Evolutionary conservation across 2,329 filamentous ascomycete genomes (phyloP), one percentile per base, ranked within the genome.

Genomic region (Lecanicillium sp.): DNA sequence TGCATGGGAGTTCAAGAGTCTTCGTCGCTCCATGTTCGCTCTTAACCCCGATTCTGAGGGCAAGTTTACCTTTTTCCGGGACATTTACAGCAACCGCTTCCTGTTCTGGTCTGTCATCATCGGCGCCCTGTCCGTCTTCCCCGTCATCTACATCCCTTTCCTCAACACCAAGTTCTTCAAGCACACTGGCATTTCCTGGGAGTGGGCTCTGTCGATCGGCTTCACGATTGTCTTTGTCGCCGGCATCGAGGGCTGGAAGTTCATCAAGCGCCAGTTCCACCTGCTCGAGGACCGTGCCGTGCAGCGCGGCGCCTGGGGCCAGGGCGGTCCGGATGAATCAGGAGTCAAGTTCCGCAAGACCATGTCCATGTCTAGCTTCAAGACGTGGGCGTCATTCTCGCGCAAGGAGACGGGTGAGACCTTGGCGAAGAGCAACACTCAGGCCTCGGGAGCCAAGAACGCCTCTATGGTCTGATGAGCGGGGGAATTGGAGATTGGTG

Each of bases 1-100:
- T 1, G 85, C 86, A 2, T 90, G 85, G 85, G 84, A 89, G 67
- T 85, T 87, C 68, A 83, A 87, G 66, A 78, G 83, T 58, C 77
- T 87, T 60, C 79, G 82, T 5, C 80, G 83, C 12, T 86, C 81
- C 37, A 75, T 89, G 67, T 87, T 89, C 72, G 74, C 75, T 36
- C 78, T 88, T 59, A 71, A 81, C 57, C 74, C 77, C 1, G 69
- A 74, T 21, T 69, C 72, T 61, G 60, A 65, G 33, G 74, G 71
- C 53, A 62, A 60, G 32, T 75, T 80, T 61, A 71, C 77, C 23
- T 61, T 83, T 40, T 78, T 78, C 65, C 69, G 72, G 59, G 83
- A 87, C 54, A 62, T 89, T 6, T 86, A 81, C 68, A 69, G 73
- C 53, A 90, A 90, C 70, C 71, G 73, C 51, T 87, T 89, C 67